A percentile compares a stretch with the other conserved stretches of the same genome.
Conservation (phyloP, 768 basidiomycete genomes). For the Tylopilus intermedius region DNA sequence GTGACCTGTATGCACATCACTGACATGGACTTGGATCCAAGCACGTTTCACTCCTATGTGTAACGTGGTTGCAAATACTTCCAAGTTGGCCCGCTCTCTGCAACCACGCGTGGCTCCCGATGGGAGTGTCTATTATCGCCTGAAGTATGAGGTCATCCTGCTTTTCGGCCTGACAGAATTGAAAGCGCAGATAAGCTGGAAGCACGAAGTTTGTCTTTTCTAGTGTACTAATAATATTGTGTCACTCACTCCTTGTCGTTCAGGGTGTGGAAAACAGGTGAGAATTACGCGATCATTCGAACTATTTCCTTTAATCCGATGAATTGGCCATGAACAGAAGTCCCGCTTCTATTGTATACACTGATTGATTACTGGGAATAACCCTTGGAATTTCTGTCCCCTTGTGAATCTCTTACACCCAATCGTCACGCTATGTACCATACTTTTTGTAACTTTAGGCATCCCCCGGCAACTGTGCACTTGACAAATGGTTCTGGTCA, state of each 20-base stretch:
- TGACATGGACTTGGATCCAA: neutral
- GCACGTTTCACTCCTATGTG: conserved; percentile 11
- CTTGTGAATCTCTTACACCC: too few relatives aligned
- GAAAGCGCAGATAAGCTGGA: conserved; percentile 43
- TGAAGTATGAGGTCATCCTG: conserved; percentile 32
- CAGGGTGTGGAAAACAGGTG: conserved; percentile 21
- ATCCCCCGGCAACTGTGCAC: too few relatives aligned
- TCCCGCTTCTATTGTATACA: conserved; percentile 19
- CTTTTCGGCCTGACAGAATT: conserved; percentile 42
- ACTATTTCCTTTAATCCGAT: neutral
- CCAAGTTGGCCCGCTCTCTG: conserved; percentile 1
- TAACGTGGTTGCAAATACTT: conserved; percentile 9
- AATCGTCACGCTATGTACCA: too few relatives aligned
- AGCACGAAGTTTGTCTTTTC: conserved; percentile 19
- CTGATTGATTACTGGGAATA: neutral
- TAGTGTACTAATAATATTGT: neutral
- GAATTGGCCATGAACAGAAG: conserved; percentile 4
- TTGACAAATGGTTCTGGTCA: too few relatives aligned
- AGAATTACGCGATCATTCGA: neutral
- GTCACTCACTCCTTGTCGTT: neutral
- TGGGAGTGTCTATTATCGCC: conserved; percentile 10
- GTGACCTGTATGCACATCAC: neutral
- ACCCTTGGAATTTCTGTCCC: too few relatives aligned
- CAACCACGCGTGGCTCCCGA: neutral
- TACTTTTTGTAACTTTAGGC: too few relatives aligned